Conservation (phyloP, 768 basidiomycete genomes). For the Termitomyces sp. region DNA sequence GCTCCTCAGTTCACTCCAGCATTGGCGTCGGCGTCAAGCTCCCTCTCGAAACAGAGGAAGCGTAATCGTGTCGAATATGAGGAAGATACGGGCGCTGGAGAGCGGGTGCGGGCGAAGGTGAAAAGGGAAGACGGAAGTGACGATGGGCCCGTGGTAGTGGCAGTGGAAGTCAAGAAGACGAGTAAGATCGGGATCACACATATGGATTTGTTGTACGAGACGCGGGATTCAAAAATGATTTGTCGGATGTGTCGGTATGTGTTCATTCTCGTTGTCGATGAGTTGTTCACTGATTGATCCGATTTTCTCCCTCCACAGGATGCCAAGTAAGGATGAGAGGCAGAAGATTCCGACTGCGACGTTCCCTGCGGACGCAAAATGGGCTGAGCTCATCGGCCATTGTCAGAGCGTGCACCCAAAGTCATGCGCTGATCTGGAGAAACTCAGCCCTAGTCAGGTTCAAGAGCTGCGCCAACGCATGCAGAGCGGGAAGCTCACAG, state of each 20-base stretch:
- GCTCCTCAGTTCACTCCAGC: background rate
- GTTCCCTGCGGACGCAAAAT: constrained; percentile 21
- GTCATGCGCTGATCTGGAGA: constrained; percentile 24
- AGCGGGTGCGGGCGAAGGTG: background rate
- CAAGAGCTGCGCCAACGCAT: constrained; percentile 24
- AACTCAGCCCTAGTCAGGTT: constrained; percentile 24
- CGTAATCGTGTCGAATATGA: constrained; percentile 2
- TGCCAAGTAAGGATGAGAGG: background rate
- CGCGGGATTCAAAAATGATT: constrained; percentile 14
- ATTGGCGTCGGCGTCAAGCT: background rate
- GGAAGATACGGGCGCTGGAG: background rate
- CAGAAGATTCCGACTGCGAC: constrained; percentile 6
- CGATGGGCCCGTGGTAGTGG: background rate
- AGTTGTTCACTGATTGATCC: background rate
- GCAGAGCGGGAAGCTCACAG: constrained; percentile 11
- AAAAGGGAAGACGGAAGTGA: background rate
- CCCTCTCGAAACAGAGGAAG: background rate
- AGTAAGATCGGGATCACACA: constrained; percentile 26
- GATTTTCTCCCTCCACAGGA: background rate
- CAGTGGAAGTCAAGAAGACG: background rate
- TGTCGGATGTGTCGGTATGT: constrained; percentile 27
- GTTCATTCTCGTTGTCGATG: background rate
- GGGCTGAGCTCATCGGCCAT: constrained; percentile 27
- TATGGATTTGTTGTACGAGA: constrained; percentile 25
- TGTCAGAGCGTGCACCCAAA: constrained; percentile 24